Base-by-base conservation (phyloP, 2,329 filamentous ascomycete genomes). In the Phialophora tarda region DNA sequence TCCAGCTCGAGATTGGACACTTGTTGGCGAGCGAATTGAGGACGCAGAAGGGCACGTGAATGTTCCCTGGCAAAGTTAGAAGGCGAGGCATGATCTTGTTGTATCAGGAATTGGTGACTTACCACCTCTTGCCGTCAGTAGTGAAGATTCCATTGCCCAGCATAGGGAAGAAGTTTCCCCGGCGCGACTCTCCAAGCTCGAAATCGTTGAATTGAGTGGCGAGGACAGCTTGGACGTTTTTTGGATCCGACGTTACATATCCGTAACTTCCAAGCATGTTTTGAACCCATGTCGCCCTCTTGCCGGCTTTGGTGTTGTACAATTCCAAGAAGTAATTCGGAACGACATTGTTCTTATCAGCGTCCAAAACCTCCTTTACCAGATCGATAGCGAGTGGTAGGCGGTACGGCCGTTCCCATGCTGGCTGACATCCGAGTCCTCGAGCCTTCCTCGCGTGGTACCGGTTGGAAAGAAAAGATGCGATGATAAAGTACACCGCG, bases 21-120 rank as follows among this genome's bases (percentile, higher is more conserved):
- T 23, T 93, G 90, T 74, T 96, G 91, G 73, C 90, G 90, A 74
- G 92, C 88, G 78, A 97, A 97, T 74, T 96, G 92, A 0, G 93
- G 93, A 1, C 93, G 85, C 69, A 97, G 88, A 66, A 97, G 82
- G 70, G 91, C 88, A n/a, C 93, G 85, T 60, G 89, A 92, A 53
- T 71, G 71, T 59, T 65, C 60, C 68, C 68, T 68, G 5, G 34
- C 26, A 11, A 12, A 12, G 38, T 65, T 26, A 63, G 55, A 34
- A 11, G 30, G 14, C 50, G 17, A n/a, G 5, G 21, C n/a, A 24
- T 26, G 17, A 24, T 12, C 48, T 21, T 7, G 7, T 12, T 26
- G 12, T 11, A 24, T n/a, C 2, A n/a, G 23, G 32, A 24, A 24
- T 17, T 30, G 11, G 28, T 1, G 4, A 60, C 67, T 58, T 51